Conservation (phyloP, 352 stramenopile species). For the Phytophthora citrophthora region DNA sequence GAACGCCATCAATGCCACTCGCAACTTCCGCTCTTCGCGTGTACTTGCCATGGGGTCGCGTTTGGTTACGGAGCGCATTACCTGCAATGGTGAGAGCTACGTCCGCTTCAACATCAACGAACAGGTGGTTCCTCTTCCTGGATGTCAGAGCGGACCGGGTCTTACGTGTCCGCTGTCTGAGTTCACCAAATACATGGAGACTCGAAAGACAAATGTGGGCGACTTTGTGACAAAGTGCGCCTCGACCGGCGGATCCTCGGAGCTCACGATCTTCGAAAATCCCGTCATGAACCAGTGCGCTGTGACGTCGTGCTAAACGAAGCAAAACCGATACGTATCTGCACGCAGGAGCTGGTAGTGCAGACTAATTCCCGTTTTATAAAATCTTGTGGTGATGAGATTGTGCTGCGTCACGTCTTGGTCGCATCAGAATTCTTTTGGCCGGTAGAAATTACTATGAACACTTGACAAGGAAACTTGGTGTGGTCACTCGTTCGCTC, state of each 20-base stretch:
- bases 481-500: background rate
- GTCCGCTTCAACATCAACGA: conserved; percentile 62
- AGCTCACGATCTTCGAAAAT: conserved; percentile 53
- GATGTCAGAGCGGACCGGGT: conserved; percentile 52
- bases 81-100: conserved; percentile 43
- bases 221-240: conserved; percentile 54
- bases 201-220: conserved; percentile 42
- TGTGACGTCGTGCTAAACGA: conserved; percentile 22
- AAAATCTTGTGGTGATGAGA: background rate
- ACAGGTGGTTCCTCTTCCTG: conserved; percentile 46
- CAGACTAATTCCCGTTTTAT: background rate
- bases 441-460: too few relatives aligned
- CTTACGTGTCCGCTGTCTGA: conserved; percentile 54
- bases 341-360: background rate
- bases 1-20: conserved; percentile 36
- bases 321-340: background rate
- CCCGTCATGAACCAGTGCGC: conserved; percentile 51
- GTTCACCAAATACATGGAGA: conserved; percentile 46
- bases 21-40: conserved; percentile 55
- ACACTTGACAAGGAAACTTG: too few relatives aligned
- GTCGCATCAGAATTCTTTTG: too few relatives aligned
- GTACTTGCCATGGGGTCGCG: conserved; percentile 50
- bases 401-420: too few relatives aligned
- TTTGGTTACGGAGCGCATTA: conserved; percentile 56
- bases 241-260: conserved; percentile 41